Base-by-base conservation (phyloP, 768 basidiomycete species). In the Rhodotorula paludigena region DNA sequence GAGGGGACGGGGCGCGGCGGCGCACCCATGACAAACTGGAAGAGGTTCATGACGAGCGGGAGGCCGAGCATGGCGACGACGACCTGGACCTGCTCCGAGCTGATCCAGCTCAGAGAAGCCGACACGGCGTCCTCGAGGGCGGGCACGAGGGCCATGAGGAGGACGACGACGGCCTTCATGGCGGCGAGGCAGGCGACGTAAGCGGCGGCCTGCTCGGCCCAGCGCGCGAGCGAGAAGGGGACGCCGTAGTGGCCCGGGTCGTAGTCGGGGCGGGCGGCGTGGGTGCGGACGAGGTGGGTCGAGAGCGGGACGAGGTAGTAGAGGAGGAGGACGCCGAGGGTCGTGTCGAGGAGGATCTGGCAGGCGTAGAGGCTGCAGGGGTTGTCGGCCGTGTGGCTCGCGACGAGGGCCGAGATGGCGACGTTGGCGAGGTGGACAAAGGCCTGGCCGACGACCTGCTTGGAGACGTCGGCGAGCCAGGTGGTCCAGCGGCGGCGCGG, bases 21-120 rank as follows among this genome's bases (percentile, higher is more conserved):
- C 79, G 96, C 91, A 64, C 96, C 92, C 57, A 96, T 81, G 86
- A 92, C 92, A 82, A 97, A 97, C 77, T 98, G 94, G 18, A 90
- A 73, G 44, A 91, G 80, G 77, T 79, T 80, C 79, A 81, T 80
- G 44, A 78, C 71, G 57, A 80, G 65, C 1, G 92, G 92, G 80
- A 93, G 92, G 58, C 94, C 78, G 59, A 90, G 90, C 90, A 97
- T 92, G 32, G 87, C 87, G 73, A 74, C 66, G 35, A 79, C 75
- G 57, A 80, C 77, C 63, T 79, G 79, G 1, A 69, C 82, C 62
- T 88, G 86, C 5, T 85, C 85, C 0, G 82, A 78, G 2, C 84
- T 85, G 5, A 87, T 81, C 89, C 90, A 94, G 64, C 85, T 84
- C 45, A 98, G 81, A 8, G 93, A 79, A 89, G 89, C 92, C 68